phyloP scores from a whole-genome alignment of 495 filamentous ascomycete genomes.

The Neurospora tetrasperma region DNA sequence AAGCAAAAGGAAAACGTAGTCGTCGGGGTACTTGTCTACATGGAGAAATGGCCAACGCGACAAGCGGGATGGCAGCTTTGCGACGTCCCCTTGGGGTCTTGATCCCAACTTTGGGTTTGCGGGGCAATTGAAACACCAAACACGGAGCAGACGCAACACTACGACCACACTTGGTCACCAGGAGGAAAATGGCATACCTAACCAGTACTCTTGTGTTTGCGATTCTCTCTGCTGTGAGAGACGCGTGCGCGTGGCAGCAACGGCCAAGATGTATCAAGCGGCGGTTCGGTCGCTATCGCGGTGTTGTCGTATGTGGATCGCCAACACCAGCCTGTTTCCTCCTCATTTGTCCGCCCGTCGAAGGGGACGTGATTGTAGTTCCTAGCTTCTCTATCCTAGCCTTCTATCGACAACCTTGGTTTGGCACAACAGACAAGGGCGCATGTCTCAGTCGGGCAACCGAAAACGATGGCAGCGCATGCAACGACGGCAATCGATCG shows the following conservation, averaged over 20 bases:
- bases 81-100: not conserved
- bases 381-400: constrained; percentile 14
- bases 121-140: constrained; percentile 17
- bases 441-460: constrained; percentile 21
- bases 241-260: not conserved
- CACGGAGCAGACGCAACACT: not conserved
- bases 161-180: not conserved
- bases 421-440: constrained; percentile 16
- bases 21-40: not conserved
- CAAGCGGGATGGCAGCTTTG: not conserved
- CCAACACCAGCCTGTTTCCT: not conserved
- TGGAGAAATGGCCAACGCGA: not conserved
- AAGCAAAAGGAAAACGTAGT: not conserved
- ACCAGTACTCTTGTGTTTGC: not conserved
- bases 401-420: constrained; percentile 22
- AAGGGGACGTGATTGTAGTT: not conserved
- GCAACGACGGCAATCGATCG: not conserved
- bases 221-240: not conserved
- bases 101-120: constrained; percentile 7
- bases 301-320: not conserved
- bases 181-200: not conserved
- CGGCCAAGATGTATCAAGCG: not conserved
- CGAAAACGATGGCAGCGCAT: constrained; percentile 11
- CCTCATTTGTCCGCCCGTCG: not conserved
- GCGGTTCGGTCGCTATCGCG: not conserved